Conservation (phyloP, 192 early-diverging fungal species). For the Dissophora globulifera region DNA sequence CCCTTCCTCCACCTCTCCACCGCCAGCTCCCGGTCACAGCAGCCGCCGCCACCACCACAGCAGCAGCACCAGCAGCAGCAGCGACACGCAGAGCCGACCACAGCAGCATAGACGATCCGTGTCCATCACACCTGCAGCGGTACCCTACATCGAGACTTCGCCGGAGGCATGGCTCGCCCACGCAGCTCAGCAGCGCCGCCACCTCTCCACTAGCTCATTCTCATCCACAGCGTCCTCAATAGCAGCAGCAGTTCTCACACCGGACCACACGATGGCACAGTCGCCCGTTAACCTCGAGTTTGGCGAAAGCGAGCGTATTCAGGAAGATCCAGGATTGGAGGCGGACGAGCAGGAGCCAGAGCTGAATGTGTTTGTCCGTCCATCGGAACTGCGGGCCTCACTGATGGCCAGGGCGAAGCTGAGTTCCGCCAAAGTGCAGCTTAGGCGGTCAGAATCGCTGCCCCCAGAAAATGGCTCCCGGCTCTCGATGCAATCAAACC, state of each 20-base stretch:
- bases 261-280: not conserved
- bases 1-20: slow-evolving; percentile 11
- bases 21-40: not conserved
- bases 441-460: slow-evolving; percentile 24
- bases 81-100: not conserved
- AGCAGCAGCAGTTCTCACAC: not conserved
- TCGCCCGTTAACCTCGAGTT: slow-evolving; percentile 16
- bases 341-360: slow-evolving; percentile 26
- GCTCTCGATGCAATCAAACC: slow-evolving; percentile 30
- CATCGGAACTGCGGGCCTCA: slow-evolving; percentile 37
- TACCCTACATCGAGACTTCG: slow-evolving; percentile 28
- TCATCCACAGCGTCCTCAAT: slow-evolving; percentile 27
- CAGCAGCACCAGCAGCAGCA: slow-evolving; percentile 4
- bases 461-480: slow-evolving; percentile 19
- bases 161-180: slow-evolving; percentile 45
- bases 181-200: slow-evolving; percentile 41
- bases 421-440: slow-evolving; percentile 8
- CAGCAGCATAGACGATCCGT: not conserved
- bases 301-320: slow-evolving; percentile 32
- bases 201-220: slow-evolving; percentile 35
- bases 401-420: slow-evolving; percentile 35
- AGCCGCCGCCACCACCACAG: not conserved
- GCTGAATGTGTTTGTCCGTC: slow-evolving; percentile 28
- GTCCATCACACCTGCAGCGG: not conserved
- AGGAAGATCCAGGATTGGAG: slow-evolving; percentile 1